A percentile compares a stretch with the other conserved stretches of the same genome.
Evolutionary conservation across 345 rosid genomes (phyloP).

Genomic region (Lumnitzera littorea): DNA sequence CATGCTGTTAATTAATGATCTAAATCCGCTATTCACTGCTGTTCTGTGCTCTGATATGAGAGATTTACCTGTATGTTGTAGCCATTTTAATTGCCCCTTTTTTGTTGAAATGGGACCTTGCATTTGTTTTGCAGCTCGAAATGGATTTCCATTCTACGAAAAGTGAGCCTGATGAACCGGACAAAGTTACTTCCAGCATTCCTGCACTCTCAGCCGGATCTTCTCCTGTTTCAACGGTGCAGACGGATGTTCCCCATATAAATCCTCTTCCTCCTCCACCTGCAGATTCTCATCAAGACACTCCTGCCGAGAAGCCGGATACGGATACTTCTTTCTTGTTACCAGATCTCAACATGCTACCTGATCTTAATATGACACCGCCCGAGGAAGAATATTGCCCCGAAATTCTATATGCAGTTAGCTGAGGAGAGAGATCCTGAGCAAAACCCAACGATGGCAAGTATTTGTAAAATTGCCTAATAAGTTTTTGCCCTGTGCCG

Average conservation of each 20-base stretch:
- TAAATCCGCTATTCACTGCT: too few relatives aligned
- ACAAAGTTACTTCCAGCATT: constrained; percentile 8
- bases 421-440: constrained; percentile 17
- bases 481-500: neutral
- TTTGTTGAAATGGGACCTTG: neutral
- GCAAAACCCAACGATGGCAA: neutral
- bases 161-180: constrained; percentile 7
- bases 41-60: too few relatives aligned
- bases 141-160: constrained; percentile 19
- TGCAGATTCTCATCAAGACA: constrained; percentile 12
- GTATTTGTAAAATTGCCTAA: neutral
- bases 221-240: too few relatives aligned
- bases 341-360: constrained; percentile 70
- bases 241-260: too few relatives aligned
- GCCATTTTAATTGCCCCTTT: too few relatives aligned
- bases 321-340: constrained; percentile 27
- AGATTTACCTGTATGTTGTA: too few relatives aligned
- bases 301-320: constrained; percentile 14
- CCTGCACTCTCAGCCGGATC: too few relatives aligned
- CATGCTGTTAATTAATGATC: too few relatives aligned
- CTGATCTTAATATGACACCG: constrained; percentile 71
- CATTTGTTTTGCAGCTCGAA: constrained; percentile 38
- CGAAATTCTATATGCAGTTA: constrained; percentile 25
- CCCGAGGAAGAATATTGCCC: constrained; percentile 8
- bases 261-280: constrained; percentile 1